Base-by-base conservation (phyloP, 352 stramenopile genomes). In the Thalassiosira exigua region DNA sequence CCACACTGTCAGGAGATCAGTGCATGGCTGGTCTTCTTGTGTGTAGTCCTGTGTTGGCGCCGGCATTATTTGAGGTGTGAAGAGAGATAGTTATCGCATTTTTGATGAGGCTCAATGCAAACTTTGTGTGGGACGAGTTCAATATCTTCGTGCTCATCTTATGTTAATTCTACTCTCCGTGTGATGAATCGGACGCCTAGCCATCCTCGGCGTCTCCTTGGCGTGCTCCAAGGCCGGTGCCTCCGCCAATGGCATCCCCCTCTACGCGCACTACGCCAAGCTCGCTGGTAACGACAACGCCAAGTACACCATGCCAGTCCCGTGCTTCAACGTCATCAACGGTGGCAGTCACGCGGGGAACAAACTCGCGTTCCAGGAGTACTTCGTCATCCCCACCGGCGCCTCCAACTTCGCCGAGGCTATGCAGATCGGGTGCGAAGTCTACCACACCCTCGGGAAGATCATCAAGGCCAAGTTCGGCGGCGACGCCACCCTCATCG, bases 321-420 rank as follows among this genome's bases (percentile, higher is more conserved):
- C 97, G 46, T 98, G 95, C 82, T 99, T 99, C 93, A 99, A 99
- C 91, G 98, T 99, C 46, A 99, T 99, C 90, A 99, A 99, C 90
- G 98, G 98, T 82, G 97, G 97, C 80, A 85, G 86, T 67, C 97
- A 99, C 85, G 97, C 97, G 44, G 98, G 96, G 78, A 99, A 99
- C 94, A 98, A 98, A 86, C 91, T 99, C 61, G 97, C 97, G 27
- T 99, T 99, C 92, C 97, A 99, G 90, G 97, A 99, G 92, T 99
- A 98, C 89, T 96, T 96, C 80, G 98, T 99, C 91, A 98, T 99
- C 75, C 93, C 98, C 36, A 97, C 96, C 19, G 95, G 97, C 21
- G 92, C 91, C 19, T 66, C 82, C 33, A 84, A 52, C 39, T 94
- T 95, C 79, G 77, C 91, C 59, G 96, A 99, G 84, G 93, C 96